These are phyloP conservation scores for Aspergillus costaricaensis DNA, from an alignment of 2,329 filamentous ascomycete species.

Conservation along the genomic window DNA sequence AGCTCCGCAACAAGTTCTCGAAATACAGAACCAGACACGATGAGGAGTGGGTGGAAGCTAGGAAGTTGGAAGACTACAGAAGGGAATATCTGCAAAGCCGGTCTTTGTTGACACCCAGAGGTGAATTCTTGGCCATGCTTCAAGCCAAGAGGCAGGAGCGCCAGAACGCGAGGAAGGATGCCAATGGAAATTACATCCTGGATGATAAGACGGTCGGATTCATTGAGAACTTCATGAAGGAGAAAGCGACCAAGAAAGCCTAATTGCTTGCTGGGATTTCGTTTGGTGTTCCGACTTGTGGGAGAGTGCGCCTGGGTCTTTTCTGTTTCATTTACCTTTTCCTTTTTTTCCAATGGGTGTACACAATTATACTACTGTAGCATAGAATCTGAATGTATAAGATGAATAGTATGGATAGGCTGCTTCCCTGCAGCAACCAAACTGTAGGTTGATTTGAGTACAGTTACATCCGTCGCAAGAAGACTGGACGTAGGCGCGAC, in stretches of 20 bases:
- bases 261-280: conserved; percentile 4
- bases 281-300: conserved; percentile 8
- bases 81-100: conserved; percentile 48
- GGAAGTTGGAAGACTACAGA: conserved; percentile 60
- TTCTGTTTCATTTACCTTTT: conserved; percentile 10
- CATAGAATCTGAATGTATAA: conserved; percentile 28
- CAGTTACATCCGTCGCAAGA: background rate
- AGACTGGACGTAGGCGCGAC: background rate
- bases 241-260: conserved; percentile 22
- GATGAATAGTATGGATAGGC: conserved; percentile 7
- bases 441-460: background rate
- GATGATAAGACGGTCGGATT: conserved; percentile 36
- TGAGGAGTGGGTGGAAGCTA: conserved; percentile 67
- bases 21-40: conserved; percentile 81
- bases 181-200: conserved; percentile 41
- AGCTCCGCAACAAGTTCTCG: conserved; percentile 81
- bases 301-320: conserved; percentile 5
- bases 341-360: conserved; percentile 18
- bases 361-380: conserved; percentile 29
- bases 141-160: conserved; percentile 40
- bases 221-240: conserved; percentile 40
- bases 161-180: conserved; percentile 37
- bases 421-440: background rate
- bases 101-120: conserved; percentile 51
- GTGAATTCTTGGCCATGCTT: conserved; percentile 43